A percentile compares a stretch with the other conserved stretches of the same genome.
These are phyloP conservation scores for Monoraphidium neglectum DNA, from an alignment of 139 green algal genomes.

Conservation along the genomic window DNA sequence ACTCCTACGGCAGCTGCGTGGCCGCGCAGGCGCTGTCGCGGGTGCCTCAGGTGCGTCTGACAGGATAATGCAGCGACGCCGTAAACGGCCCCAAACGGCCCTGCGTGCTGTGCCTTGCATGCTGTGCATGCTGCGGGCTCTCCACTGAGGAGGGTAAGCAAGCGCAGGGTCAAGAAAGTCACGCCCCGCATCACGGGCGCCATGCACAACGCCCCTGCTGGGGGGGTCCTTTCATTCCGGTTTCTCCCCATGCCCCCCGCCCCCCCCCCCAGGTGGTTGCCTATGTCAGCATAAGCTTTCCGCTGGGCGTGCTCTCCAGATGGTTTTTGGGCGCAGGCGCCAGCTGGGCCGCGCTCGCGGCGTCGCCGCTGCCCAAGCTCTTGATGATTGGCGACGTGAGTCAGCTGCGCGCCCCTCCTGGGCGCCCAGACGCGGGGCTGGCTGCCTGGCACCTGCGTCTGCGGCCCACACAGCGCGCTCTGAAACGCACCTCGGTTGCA, in stretches of 20 bases:
- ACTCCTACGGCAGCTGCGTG: conserved; percentile 23
- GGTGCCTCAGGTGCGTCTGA: conserved; percentile 13
- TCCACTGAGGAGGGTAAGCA: background rate
- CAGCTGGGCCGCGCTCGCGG: conserved; percentile 18
- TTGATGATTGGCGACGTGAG: conserved; percentile 8
- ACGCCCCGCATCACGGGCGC: background rate
- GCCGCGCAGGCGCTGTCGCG: conserved; percentile 10
- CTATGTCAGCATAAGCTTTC: conserved; percentile 31
- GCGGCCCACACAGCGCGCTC: background rate
- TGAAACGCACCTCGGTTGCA: background rate
- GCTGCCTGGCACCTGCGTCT: background rate
- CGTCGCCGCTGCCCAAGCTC: conserved; percentile 16
- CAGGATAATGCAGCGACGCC: no score
- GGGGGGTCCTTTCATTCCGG: background rate
- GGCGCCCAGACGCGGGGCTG: background rate
- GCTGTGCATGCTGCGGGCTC: background rate
- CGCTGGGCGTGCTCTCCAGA: conserved; percentile 3
- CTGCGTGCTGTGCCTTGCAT: background rate
- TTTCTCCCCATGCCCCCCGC: background rate
- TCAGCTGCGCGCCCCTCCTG: conserved; percentile 1
- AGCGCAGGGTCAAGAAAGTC: background rate
- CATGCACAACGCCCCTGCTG: background rate
- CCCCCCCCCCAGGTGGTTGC: conserved; percentile 6
- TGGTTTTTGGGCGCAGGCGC: background rate
- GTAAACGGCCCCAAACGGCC: background rate